Evolutionary conservation across 2,329 filamentous ascomycete genomes (phyloP), one percentile per base, ranked within the genome.

Genomic region (Colletotrichum gigasporum): DNA sequence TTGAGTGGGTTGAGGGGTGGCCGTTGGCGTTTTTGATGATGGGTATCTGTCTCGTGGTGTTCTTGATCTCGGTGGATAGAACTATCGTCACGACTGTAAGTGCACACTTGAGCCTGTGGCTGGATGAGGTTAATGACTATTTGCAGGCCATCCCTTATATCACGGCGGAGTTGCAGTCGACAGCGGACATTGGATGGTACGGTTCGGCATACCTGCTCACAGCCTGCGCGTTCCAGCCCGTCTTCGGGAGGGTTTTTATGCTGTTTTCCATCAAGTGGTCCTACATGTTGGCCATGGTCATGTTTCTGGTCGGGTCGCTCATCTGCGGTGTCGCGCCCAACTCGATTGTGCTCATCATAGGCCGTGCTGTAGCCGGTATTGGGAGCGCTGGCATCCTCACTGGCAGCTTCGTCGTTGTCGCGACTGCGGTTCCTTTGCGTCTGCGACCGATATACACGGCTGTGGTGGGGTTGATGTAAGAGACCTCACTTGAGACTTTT

Each of bases 171-270:
- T 76, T 78, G 67, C 71, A 77, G 7, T 71, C 74, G 16, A 72
- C 81, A 1, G 68, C 73, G 10, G 78, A 82, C 52, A 76, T 83
- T 3, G 79, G 77, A 14, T 85, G 83, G 82, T 85, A 85, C 65
- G 81, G 79, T 1, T 76, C 78, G n/a, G 79, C 78, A 4, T 80
- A 75, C 53, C 74, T 78, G 50, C 57, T 78, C 20, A 76, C 74
- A 1, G 53, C 73, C 2, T 74, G 71, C 11, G 64, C 50, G 6
- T 66, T 71, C 24, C 69, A 71, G 37, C 62, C 68, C 3, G 44
- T 63, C 10, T 71, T 65, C 26, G 72, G 73, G 6, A 76, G 76
- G 1, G 68, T 67, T 12, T 74, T 74, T 50, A 72, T 69, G 47
- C 79, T 79, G 66, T 83, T 82, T 66, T 71, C 76, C 32, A 71